These are phyloP conservation scores for Trichoderma endophyticum DNA, from an alignment of 2,329 filamentous ascomycete genomes.

Conservation along the genomic window DNA sequence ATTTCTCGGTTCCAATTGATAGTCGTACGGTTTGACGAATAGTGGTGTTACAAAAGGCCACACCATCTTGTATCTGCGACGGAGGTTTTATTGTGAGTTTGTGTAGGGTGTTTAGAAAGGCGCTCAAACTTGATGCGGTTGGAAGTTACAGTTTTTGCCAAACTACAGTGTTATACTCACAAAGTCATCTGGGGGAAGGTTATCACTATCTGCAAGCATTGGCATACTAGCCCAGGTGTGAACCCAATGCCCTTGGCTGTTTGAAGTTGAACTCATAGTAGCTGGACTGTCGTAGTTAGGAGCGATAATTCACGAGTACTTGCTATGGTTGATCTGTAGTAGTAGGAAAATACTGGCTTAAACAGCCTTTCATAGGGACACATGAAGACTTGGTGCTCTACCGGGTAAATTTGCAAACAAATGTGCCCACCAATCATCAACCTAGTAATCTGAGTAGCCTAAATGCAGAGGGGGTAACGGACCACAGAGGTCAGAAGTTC, in stretches of 20 bases:
- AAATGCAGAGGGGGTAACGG: no score
- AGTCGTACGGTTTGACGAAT: neutral
- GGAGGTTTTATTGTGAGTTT: neutral
- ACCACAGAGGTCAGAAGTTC: no score
- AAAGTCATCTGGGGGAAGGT: neutral
- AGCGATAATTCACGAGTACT: neutral
- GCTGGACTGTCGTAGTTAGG: neutral
- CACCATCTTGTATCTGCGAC: neutral
- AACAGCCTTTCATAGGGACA: neutral
- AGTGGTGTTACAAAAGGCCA: neutral
- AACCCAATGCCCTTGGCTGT: neutral
- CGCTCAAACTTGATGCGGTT: neutral
- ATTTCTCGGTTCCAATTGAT: neutral
- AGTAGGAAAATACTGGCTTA: neutral
- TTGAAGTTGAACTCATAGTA: neutral
- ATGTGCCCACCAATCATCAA: neutral
- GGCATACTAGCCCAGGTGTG: neutral
- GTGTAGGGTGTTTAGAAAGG: neutral
- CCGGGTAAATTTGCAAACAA: neutral
- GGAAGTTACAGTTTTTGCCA: neutral
- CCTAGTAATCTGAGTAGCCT: no score
- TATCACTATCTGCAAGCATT: neutral
- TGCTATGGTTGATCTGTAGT: neutral
- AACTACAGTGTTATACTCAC: neutral
- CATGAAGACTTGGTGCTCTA: neutral